Conservation (phyloP, 805 yeast species). For the Metschnikowia santaceciliae region DNA sequence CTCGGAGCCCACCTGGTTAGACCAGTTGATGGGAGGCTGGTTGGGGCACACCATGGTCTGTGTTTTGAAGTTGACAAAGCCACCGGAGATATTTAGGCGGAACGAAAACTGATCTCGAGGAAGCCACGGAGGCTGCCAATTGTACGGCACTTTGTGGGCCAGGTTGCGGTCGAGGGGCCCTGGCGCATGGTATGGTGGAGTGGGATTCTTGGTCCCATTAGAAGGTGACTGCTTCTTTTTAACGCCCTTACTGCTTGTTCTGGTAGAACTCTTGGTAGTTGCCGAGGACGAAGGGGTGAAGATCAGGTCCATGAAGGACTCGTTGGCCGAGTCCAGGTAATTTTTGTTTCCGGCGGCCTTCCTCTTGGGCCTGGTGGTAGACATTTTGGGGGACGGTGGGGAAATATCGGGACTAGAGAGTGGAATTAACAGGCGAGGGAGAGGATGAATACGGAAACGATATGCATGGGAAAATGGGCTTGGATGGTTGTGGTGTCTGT, state of each 20-base stretch:
- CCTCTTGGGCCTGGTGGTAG: conserved; percentile 16
- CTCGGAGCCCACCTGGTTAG: conserved; percentile 5
- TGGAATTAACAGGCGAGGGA: not conserved
- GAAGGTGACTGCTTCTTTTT: conserved; percentile 1
- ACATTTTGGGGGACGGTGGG: conserved; percentile 6
- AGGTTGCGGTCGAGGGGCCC: not conserved
- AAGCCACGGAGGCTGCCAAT: conserved; percentile 48
- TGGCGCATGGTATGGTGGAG: conserved; percentile 3
- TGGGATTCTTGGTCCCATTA: conserved; percentile 4
- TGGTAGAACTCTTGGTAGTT: conserved; percentile 2
- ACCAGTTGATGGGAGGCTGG: conserved; percentile 16
- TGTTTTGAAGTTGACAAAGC: conserved; percentile 35
- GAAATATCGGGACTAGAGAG: not conserved
- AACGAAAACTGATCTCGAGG: conserved; percentile 40
- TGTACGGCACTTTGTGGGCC: conserved; percentile 19
- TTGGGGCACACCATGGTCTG: conserved; percentile 39
- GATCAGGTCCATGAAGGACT: conserved; percentile 12
- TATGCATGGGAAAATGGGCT: not conserved
- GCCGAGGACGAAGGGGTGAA: not conserved
- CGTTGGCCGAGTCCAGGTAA: conserved; percentile 17
- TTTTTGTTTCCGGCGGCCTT: conserved; percentile 20
- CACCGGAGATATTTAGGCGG: conserved; percentile 38
- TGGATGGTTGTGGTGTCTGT: not conserved
- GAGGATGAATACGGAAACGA: not conserved
- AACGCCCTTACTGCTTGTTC: not conserved